These are phyloP conservation scores for Thermomucor indicae-seudaticae DNA, from an alignment of 371 early-diverging fungal species.

Conservation along the genomic window DNA sequence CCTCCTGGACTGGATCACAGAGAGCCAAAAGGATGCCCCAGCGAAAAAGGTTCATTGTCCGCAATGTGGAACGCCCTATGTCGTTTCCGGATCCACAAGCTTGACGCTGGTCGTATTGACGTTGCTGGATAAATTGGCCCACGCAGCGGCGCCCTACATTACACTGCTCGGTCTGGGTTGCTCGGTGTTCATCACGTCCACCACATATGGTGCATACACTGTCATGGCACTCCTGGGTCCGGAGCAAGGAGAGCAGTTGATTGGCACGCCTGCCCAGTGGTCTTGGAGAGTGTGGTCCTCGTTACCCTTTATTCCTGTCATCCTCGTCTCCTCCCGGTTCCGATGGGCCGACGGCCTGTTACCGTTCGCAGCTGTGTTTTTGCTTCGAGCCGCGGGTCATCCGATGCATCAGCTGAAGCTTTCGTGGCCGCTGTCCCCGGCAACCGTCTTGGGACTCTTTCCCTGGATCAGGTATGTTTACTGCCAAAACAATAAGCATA, in stretches of 20 bases:
- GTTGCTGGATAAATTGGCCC: conserved; percentile 50
- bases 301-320: conserved; percentile 59
- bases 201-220: conserved; percentile 69
- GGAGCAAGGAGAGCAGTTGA: conserved; percentile 57
- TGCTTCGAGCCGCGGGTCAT: conserved; percentile 19
- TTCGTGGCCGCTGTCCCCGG: conserved; percentile 53
- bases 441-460: conserved; percentile 45
- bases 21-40: conserved; percentile 60
- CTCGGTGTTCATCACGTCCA: conserved; percentile 54
- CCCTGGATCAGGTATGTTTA: conserved; percentile 48
- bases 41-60: conserved; percentile 73
- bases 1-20: conserved; percentile 70
- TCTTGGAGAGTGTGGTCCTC: conserved; percentile 68
- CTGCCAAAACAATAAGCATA: neutral
- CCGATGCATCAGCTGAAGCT: conserved; percentile 34
- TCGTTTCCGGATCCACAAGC: conserved; percentile 50
- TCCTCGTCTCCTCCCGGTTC: conserved; percentile 57
- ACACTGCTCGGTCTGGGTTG: conserved; percentile 61
- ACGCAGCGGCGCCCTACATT: conserved; percentile 61
- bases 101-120: conserved; percentile 45
- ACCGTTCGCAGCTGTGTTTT: conserved; percentile 26
- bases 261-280: conserved; percentile 59
- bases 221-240: conserved; percentile 69
- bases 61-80: conserved; percentile 66
- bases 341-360: conserved; percentile 33